Base-by-base conservation (phyloP, 768 basidiomycete species). In the Mycena albidolilacea region DNA sequence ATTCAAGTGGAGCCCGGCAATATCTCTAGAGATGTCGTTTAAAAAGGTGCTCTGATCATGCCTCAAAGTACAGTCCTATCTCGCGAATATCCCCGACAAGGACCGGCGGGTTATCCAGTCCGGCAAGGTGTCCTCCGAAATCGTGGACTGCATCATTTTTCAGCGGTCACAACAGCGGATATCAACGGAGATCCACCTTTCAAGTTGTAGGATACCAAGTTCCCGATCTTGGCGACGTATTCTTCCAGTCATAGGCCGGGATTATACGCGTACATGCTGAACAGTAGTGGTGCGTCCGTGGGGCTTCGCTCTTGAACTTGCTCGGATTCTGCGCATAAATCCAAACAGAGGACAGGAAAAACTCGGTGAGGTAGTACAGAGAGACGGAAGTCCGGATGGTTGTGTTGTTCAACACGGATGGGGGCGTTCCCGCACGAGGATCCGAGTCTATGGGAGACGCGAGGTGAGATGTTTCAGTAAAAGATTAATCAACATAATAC, bases 301-400 rank as follows among this genome's bases (percentile, higher is more conserved):
- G 52, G 63, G 48, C n/a, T 59, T 59, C 23, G 23, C 23, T 23
- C 23, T 46, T 37, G 66, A 72, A 44, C 6, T 2, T 50, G 9
- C n/a, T 39, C 2, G 61, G 52, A n/a, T 70, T 70, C 39, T 44
- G 30, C 23, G 38, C 52, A n/a, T 80, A 79, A 15, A 75, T 69
- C 55, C 75, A 69, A 11, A 68, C 57, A 7, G 79, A 74, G 10
- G 77, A 76, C 2, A 67, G 50, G 68, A 78, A 77, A 7, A 78
- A 69, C 14, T 67, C 37, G 35, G 78, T 76, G 61, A 79, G 77
- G 55, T 68, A 77, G 73, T 80, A 80, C 5, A 79, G 70, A 19
- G 80, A 78, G 39, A 79, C 70, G 1, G 77, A 71, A 37, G 75
- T 77, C 23, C 78, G 68, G 57, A 79, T 75, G n/a, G 72, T 71